Evolutionary conservation across 345 rosid species (phyloP).

Genomic region (Excoecaria cochinchinensis): DNA sequence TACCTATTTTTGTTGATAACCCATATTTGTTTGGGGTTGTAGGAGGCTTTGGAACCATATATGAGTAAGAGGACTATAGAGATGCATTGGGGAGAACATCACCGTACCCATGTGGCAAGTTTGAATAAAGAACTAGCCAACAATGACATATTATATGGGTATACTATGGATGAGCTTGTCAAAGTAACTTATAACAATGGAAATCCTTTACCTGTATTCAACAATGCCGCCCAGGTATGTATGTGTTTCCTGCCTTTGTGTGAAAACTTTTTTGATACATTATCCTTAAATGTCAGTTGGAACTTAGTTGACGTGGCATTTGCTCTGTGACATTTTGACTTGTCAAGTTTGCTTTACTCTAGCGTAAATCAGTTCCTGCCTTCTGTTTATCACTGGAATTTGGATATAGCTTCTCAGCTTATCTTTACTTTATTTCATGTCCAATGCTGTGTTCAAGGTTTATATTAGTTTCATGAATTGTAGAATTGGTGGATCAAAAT

Average conservation of each 20-base stretch:
- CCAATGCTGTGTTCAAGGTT: background rate
- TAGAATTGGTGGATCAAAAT: background rate
- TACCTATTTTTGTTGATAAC: background rate
- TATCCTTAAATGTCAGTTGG: background rate
- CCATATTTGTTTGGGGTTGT: background rate
- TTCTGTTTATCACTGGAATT: background rate
- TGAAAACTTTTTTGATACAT: background rate
- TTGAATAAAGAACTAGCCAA: constrained; percentile 67
- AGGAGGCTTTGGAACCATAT: constrained; percentile 94
- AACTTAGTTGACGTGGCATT: constrained; percentile 1
- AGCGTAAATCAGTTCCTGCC: background rate
- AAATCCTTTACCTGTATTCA: constrained; percentile 77
- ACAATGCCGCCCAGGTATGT: constrained; percentile 78
- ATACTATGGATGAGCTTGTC: constrained; percentile 84
- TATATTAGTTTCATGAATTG: background rate
- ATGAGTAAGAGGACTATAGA: constrained; percentile 73
- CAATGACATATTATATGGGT: constrained; percentile 63
- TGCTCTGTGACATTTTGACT: background rate
- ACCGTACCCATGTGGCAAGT: constrained; percentile 59
- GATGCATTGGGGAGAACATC: constrained; percentile 79
- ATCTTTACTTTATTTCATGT: too few species aligned
- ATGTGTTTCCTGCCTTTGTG: background rate
- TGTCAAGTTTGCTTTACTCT: background rate
- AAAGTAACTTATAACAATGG: constrained; percentile 80
- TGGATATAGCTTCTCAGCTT: background rate